Percentiles rank a stretch among this genome's conserved stretches.
These are phyloP conservation scores for Nepenthes gracilis DNA, from an alignment of 148 eudicot genomes.

Conservation along the genomic window DNA sequence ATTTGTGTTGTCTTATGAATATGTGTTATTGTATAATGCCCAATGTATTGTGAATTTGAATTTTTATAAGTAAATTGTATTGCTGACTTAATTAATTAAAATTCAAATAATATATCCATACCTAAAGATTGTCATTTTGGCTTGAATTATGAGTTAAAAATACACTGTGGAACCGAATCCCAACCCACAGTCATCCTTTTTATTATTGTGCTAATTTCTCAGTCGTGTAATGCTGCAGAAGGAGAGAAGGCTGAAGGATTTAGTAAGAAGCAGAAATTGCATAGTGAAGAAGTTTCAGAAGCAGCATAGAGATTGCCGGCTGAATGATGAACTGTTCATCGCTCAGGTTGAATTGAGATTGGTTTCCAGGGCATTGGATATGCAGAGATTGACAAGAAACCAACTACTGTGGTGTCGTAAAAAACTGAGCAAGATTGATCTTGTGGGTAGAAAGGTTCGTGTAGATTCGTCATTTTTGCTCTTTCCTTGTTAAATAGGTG, in stretches of 20 bases:
- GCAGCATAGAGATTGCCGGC: constrained; percentile 22
- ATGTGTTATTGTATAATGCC: no score
- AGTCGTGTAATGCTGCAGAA: constrained; percentile 33
- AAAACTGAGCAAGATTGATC: constrained; percentile 41
- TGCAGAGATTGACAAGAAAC: constrained; percentile 51
- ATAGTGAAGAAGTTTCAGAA: constrained; percentile 74
- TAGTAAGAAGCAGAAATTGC: constrained; percentile 62
- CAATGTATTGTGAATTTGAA: no score
- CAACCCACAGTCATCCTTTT: background rate
- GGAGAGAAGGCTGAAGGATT: constrained; percentile 66
- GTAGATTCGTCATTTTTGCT: constrained; percentile 64
- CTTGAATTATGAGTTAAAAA: no score
- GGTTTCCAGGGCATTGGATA: constrained; percentile 48
- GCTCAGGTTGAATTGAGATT: constrained; percentile 67
- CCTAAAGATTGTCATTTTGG: no score
- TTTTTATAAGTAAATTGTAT: no score
- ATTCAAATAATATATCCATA: no score
- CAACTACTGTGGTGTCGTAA: constrained; percentile 74
- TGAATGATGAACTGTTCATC: constrained; percentile 21
- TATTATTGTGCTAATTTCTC: background rate
- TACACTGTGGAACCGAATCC: no score
- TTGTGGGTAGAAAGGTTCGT: constrained; percentile 38
- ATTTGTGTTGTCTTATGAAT: no score
- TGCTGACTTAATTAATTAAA: no score
- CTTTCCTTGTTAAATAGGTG: constrained; percentile 43